phyloP scores from a whole-genome alignment of 257 asterid genomes.

The Solanum neorickii region DNA sequence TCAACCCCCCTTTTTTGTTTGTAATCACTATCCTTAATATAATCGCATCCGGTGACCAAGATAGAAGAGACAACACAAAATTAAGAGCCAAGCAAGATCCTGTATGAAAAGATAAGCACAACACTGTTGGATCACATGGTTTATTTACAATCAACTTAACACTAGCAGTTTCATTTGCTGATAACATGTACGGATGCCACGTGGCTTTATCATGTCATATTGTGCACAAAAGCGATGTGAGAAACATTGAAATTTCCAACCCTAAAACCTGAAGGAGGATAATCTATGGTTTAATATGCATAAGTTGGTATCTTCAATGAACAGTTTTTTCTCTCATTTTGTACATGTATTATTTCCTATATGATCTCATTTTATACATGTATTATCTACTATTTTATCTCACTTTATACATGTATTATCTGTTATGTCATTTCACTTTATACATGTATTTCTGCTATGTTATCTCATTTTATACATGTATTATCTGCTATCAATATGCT shows the following conservation, averaged over 20 bases:
- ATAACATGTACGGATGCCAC: not conserved
- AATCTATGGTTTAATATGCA: not conserved
- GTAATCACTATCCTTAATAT: not conserved
- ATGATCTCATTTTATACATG: not conserved
- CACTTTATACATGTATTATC: not conserved
- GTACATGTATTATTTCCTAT: not conserved
- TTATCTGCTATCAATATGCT: not conserved
- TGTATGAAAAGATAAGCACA: not conserved
- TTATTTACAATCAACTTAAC: not conserved
- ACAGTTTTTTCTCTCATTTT: not conserved
- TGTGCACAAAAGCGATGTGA: not conserved
- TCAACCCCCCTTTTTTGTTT: not conserved
- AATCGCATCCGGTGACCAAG: not conserved
- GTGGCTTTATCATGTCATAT: not conserved
- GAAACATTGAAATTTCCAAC: not conserved
- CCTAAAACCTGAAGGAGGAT: not conserved
- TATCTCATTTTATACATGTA: not conserved
- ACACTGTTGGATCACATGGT: not conserved
- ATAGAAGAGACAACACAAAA: not conserved
- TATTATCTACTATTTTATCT: too few species aligned
- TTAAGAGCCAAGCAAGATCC: not conserved
- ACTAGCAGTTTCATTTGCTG: not conserved
- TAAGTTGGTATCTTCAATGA: not conserved
- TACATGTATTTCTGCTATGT: not conserved
- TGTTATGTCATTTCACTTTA: too few species aligned